Percentiles rank a stretch among this genome's conserved stretches.
phyloP scores from a whole-genome alignment of 164 flowering plant genomes.

The Umbilicus rupestris region DNA sequence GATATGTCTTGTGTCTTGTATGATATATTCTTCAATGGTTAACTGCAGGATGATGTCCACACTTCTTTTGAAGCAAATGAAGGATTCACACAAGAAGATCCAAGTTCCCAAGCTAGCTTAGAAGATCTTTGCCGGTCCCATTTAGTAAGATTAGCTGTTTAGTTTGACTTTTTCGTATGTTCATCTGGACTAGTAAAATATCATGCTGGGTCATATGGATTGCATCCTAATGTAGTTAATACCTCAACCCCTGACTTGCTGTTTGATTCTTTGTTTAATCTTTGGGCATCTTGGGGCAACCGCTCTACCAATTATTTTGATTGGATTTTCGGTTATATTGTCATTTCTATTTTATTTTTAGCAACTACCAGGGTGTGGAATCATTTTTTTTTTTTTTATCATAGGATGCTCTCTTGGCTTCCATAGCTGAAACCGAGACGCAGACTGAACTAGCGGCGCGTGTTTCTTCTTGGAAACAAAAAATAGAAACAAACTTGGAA shows the following conservation, averaged over 20 bases:
- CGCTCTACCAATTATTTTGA: neutral
- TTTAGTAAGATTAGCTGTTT: constrained; percentile 35
- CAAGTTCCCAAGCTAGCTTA: constrained; percentile 41
- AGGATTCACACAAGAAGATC: constrained; percentile 26
- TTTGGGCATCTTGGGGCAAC: neutral
- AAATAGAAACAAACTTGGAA: constrained; percentile 71
- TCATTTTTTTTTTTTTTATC: constrained; percentile 1
- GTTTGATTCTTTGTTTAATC: no score
- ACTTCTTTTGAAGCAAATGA: constrained; percentile 22
- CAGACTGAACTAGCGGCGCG: constrained; percentile 84
- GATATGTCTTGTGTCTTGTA: neutral
- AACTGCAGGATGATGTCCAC: constrained; percentile 33
- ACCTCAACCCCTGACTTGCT: neutral
- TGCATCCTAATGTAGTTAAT: neutral
- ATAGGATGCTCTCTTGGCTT: constrained; percentile 88
- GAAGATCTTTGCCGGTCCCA: constrained; percentile 95
- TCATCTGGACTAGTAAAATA: neutral
- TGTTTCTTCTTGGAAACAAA: constrained; percentile 94
- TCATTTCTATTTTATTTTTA: neutral
- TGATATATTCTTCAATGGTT: neutral
- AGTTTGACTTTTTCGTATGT: neutral
- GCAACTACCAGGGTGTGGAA: constrained; percentile 4
- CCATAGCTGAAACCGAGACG: constrained; percentile 71
- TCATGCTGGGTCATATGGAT: neutral
- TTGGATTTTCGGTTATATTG: neutral